Evolutionary conservation across 1,139 yeast genomes (phyloP), one percentile per base, ranked within the genome.

Genomic region (Pichia sp.): DNA sequence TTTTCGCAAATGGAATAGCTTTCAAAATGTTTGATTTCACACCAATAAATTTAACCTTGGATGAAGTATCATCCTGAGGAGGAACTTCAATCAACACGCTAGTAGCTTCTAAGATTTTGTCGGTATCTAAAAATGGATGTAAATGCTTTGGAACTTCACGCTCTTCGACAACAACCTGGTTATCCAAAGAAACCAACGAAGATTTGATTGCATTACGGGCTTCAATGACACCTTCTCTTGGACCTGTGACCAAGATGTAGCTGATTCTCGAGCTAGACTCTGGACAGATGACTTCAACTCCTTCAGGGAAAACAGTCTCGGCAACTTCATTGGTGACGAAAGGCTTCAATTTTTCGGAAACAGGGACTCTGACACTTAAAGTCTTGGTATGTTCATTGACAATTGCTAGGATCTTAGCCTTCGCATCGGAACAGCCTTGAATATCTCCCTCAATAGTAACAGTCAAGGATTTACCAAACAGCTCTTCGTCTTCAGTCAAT

Each of bases 381-480:
- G 73, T 76, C 64, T 83, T 85, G 52, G 89, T 86, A 66, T 87
- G 85, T 63, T 87, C 88, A 63, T 81, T 77, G 51, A 92, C 95
- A 65, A 91, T 87, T 34, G 81, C 81, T 67, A 83, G 66, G 61
- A 93, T 90, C 65, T 78, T 83, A 49, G 74, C 72, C 65, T 85
- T 86, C 31, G 98, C 97, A 54, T 79, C 77, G 61, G 79, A 80
- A 61, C 88, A 87, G 56, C 96, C 92, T 68, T 87, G 95, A 57
- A 81, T 79, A 67, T 91, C 96, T 73, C 99, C 99, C 59, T 82
- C 87, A 59, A 93, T 76, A 36, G 83, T 74, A 55, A 93, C 84
- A 46, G 76, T 75, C 46, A 87, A 78, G 38, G 80, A 71, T 53
- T 76, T 80, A 48, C 87, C 83, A 61, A 76, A 80, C 54, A 77